Percentiles rank a stretch among this genome's conserved stretches.
These are phyloP conservation scores for Avena eriantha DNA, from an alignment of 176 grass and related monocot genomes.

Conservation along the genomic window DNA sequence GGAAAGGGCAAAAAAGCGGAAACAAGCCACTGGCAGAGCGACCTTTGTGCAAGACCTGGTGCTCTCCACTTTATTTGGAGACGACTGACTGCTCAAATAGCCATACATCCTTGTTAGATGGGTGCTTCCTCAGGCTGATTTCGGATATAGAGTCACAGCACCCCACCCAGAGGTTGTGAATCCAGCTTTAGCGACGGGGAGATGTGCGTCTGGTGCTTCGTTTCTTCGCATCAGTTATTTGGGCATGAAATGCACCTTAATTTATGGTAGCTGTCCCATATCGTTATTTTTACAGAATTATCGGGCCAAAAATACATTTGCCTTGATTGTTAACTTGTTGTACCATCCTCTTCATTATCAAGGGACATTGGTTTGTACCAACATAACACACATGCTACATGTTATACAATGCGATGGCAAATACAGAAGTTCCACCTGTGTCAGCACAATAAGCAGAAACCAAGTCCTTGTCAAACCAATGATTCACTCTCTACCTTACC, in stretches of 20 bases:
- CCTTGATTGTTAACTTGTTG: constrained; percentile 32
- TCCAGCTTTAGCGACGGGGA: constrained; percentile 21
- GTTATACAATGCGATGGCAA: constrained; percentile 27
- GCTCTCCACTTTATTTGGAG: constrained; percentile 79
- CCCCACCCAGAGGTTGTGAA: constrained; percentile 25
- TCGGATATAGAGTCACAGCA: constrained; percentile 1
- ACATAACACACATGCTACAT: constrained; percentile 37
- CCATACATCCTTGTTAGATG: constrained; percentile 39
- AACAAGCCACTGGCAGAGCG: constrained; percentile 78
- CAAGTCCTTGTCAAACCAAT: neutral
- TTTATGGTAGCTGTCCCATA: constrained; percentile 45
- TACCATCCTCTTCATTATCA: constrained; percentile 20
- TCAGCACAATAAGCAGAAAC: neutral
- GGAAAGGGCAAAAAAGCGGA: constrained; percentile 92
- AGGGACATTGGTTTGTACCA: constrained; percentile 42
- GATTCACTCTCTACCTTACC: neutral
- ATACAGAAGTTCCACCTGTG: constrained; percentile 12
- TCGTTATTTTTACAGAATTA: constrained; percentile 34
- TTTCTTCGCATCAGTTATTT: constrained; percentile 33
- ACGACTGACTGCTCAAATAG: constrained; percentile 57
- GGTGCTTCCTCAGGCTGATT: constrained; percentile 24
- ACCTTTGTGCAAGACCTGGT: constrained; percentile 80
- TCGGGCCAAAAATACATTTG: constrained; percentile 23
- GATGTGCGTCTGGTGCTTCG: neutral
- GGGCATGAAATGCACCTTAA: constrained; percentile 44